Base-by-base conservation (phyloP, 495 filamentous ascomycete genomes). In the Penicillium manginii region DNA sequence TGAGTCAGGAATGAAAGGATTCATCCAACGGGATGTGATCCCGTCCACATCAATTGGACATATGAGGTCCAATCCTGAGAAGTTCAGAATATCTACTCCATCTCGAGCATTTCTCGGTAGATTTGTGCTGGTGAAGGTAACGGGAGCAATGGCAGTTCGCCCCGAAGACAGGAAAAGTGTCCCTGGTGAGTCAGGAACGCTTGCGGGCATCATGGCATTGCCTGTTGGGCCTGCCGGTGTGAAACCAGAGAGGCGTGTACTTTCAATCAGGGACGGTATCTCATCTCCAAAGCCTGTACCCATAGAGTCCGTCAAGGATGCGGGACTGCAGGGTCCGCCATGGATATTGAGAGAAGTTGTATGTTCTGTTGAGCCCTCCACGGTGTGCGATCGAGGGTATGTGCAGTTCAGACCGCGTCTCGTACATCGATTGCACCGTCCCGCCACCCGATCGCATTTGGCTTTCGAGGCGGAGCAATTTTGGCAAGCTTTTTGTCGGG, bases 11-110 rank as follows among this genome's bases (percentile, higher is more conserved):
- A 81, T 74, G 47, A 74, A 81, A 7, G 73, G 54, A 23, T 76
- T 73, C 50, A 80, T 42, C 78, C 76, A 82, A 31, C 79, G 79
- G 51, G 78, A 78, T 15, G 67, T 73, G 52, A 82, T 81, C 4
- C 71, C 67, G 18, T 78, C 71, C 3, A 67, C 70, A 55, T 81
- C 68, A 48, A 79, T 78, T 4, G 75, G 72, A 55, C 72, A 77
- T 10, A 74, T 60, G n/a, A 82, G 66, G 14, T 74, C 66, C 9
- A 73, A 58, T 0, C 18, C 23, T 19, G 60, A 47, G 10, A 74
- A 74, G 17, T 71, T 48, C 23, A 68, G 54, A 47, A 14, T 26
- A 4, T 43, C 15, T 17, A 2, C 15, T 17, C 15, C 5, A 17
- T 43, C 40, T 17, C 4, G 17, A 17, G n/a, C 40, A n/a, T 43